These are phyloP conservation scores for Ottelia alismoides DNA, from an alignment of 106 monocot genomes.

Conservation along the genomic window DNA sequence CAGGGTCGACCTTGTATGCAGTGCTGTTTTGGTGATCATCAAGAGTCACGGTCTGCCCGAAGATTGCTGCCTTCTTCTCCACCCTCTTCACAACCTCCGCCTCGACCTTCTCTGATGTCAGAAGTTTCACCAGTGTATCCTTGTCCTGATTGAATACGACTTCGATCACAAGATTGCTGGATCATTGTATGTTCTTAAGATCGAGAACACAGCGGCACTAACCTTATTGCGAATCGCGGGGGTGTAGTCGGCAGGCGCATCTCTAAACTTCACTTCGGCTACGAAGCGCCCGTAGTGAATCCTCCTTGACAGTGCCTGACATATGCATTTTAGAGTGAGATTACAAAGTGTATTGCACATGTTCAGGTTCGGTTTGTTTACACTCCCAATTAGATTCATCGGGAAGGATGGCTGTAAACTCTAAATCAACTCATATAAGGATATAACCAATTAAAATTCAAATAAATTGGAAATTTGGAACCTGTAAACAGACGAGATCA, in stretches of 20 bases:
- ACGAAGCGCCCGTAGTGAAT: slow-evolving; percentile 73
- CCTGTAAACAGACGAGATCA: too few relatives aligned
- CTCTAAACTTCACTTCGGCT: slow-evolving; percentile 77
- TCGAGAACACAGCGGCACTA: neutral
- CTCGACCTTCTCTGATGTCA: slow-evolving; percentile 72
- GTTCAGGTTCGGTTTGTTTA: slow-evolving; percentile 7
- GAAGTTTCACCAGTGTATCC: slow-evolving; percentile 65
- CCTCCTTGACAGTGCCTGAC: slow-evolving; percentile 77
- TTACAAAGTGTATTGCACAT: too few relatives aligned
- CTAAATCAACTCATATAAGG: too few relatives aligned
- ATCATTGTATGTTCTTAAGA: neutral
- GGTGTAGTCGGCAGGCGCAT: slow-evolving; percentile 50
- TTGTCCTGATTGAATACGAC: slow-evolving; percentile 33
- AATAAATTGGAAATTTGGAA: slow-evolving; percentile 60
- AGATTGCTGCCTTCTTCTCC: slow-evolving; percentile 56
- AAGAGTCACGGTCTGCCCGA: too few relatives aligned
- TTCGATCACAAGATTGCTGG: slow-evolving; percentile 17
- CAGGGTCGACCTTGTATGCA: slow-evolving; percentile 51
- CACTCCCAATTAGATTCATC: slow-evolving; percentile 57
- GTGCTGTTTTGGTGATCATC: too few relatives aligned
- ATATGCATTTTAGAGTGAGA: too few relatives aligned
- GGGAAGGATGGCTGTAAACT: too few relatives aligned
- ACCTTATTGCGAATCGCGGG: slow-evolving; percentile 49
- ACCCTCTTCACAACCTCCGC: too few relatives aligned
- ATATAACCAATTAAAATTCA: too few relatives aligned